phyloP scores from a whole-genome alignment of 345 rosid species.

The Barbarea vulgaris region DNA sequence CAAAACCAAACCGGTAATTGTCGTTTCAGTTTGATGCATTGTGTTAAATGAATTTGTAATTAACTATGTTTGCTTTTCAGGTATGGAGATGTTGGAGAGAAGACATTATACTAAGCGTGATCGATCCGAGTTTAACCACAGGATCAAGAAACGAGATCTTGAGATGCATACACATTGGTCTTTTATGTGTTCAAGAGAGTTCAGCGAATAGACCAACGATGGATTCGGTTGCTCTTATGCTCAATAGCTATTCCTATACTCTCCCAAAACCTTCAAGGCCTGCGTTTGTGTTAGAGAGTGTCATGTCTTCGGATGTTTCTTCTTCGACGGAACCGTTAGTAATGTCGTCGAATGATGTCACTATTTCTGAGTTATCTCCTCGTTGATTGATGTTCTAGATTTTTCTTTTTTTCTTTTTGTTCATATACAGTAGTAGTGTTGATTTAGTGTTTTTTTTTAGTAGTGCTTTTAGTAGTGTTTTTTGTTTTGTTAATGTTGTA shows the following conservation, averaged over 20 bases:
- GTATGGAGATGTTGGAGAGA: constrained; percentile 62
- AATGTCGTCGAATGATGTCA: constrained; percentile 29
- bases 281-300: constrained; percentile 39
- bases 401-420: not conserved
- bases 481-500: too few species aligned
- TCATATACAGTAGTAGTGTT: too few species aligned
- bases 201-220: constrained; percentile 49
- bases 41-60: not conserved
- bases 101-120: constrained; percentile 33
- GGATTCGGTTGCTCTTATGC: constrained; percentile 52
- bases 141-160: constrained; percentile 43
- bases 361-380: constrained; percentile 27
- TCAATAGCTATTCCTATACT: constrained; percentile 43
- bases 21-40: not conserved
- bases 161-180: constrained; percentile 58
- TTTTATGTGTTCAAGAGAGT: constrained; percentile 62
- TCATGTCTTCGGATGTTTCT: constrained; percentile 8
- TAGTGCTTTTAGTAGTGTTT: too few species aligned
- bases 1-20: not conserved
- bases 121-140: constrained; percentile 43
- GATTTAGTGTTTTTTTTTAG: too few species aligned
- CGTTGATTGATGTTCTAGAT: constrained; percentile 29
- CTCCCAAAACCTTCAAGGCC: constrained; percentile 50
- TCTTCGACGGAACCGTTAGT: constrained; percentile 20
- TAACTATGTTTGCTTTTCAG: constrained; percentile 28